A percentile compares a stretch with the other conserved stretches of the same genome.
Conservation (phyloP, 2,329 filamentous ascomycete genomes). For the Fusarium redolens region DNA sequence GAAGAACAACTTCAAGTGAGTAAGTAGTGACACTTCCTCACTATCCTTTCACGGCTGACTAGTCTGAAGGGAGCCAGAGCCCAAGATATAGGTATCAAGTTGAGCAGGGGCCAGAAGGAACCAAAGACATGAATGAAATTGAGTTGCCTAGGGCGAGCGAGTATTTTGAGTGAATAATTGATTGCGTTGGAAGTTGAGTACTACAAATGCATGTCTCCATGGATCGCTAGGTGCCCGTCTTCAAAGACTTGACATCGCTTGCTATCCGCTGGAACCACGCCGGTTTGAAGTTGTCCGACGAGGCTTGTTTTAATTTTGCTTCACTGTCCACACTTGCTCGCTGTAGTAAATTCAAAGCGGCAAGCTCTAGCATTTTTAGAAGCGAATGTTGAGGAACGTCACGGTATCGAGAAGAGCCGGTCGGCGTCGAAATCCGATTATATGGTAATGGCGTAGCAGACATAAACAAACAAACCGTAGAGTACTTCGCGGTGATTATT, state of each 20-base stretch:
- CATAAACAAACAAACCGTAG: constrained; percentile 40
- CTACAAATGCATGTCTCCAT: constrained; percentile 50
- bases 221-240: constrained; percentile 49
- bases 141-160: not conserved
- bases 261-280: constrained; percentile 48
- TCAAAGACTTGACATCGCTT: constrained; percentile 41
- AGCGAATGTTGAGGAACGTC: constrained; percentile 53
- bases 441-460: not conserved
- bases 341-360: constrained; percentile 64
- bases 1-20: constrained; percentile 83
- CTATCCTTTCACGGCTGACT: constrained; percentile 1
- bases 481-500: constrained; percentile 25
- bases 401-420: not conserved
- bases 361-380: constrained; percentile 76
- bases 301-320: constrained; percentile 65
- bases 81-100: constrained; percentile 46
- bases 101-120: not conserved
- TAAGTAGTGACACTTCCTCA: constrained; percentile 45
- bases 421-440: not conserved
- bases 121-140: not conserved
- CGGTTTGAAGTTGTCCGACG: constrained; percentile 38
- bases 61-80: constrained; percentile 33
- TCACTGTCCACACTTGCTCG: constrained; percentile 77
- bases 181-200: not conserved
- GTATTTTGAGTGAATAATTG: constrained; percentile 1